Evolutionary conservation across 306 rosid species (phyloP), one percentile per base, ranked within the genome.

Genomic region (Malus asiatica): DNA sequence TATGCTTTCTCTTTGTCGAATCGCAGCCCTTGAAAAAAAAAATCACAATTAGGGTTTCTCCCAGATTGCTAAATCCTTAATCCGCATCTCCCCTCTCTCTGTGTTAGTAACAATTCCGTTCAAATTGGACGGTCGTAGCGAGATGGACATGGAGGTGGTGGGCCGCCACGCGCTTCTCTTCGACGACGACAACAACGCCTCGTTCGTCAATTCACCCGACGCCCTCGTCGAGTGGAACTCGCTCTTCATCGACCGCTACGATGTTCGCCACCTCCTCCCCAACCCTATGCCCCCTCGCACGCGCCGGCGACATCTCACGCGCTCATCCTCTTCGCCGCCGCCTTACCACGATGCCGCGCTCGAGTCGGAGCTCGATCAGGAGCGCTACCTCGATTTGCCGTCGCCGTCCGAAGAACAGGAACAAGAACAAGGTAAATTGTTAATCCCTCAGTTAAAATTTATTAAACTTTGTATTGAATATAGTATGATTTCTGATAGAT

Each of bases 191-290:
- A 84, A 80, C 72, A 86, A 73, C 81, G 93, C 96, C 63, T 89
- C 91, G 68, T 93, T 93, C 74, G 87, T 89, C 1, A 89, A 93
- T 84, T 86, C 98, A 32, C 62, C 74, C 73, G 85, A 89, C 68
- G 96, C 98, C 35, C 91, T 93, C 9, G 94, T 93, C 13, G 94
- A 93, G 16, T 93, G 94, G 96, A 89, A 93, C 76, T 86, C 94
- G n/a, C 98, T 93, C 60, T 85, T 79, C 52, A 93, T 93, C 69
- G 98, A 93, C 29, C 98, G 98, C 30, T 90, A 89, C 89, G 98
- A 93, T 58, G 98, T 93, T 22, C 96, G 98, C 44, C 98, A 93
- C 79, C 93, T 93, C 75, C 96, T 90, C 70, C 10, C 94, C 25
- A 59, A 42, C 69, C 94, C 93, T 55, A 82, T 83, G 23, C 96